Conservation (phyloP, 2,329 filamentous ascomycete species). For the Fusarium sp. region DNA sequence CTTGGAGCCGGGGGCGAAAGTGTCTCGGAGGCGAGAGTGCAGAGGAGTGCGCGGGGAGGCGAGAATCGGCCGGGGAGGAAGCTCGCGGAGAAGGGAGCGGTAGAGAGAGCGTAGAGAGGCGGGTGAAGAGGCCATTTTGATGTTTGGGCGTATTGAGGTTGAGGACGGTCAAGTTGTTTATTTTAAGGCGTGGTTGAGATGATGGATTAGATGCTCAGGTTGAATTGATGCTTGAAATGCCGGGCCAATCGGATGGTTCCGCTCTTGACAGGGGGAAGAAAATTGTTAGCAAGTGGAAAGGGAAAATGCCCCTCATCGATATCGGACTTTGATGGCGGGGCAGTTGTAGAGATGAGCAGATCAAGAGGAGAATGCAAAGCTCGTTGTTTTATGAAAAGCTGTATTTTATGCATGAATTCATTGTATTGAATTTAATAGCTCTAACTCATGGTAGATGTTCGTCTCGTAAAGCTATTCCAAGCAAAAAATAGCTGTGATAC, state of each 20-base stretch:
- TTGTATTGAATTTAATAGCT: too few species aligned
- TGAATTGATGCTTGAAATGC: slow-evolving; percentile 34
- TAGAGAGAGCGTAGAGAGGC: slow-evolving; percentile 82
- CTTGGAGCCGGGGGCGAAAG: slow-evolving; percentile 64
- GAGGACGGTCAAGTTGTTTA: background rate
- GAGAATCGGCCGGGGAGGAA: slow-evolving; percentile 78
- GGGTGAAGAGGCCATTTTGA: slow-evolving; percentile 57
- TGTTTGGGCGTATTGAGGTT: background rate
- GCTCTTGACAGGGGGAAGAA: slow-evolving; percentile 12
- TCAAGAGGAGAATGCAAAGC: background rate
- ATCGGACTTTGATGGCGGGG: slow-evolving; percentile 40
- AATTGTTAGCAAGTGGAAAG: slow-evolving; percentile 32
- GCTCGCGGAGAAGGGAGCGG: slow-evolving; percentile 88
- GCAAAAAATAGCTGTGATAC: too few species aligned
- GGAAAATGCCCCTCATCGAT: slow-evolving; percentile 41
- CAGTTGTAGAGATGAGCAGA: slow-evolving; percentile 3
- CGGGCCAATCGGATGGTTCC: slow-evolving; percentile 36
- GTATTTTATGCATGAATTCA: background rate
- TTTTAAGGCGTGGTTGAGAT: background rate
- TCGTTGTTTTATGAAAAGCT: background rate
- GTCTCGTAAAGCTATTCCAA: too few species aligned
- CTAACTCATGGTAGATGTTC: background rate
- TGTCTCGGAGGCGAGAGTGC: slow-evolving; percentile 53
- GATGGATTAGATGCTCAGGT: slow-evolving; percentile 19
- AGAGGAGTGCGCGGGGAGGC: slow-evolving; percentile 70